Evolutionary conservation across 345 rosid species (phyloP).

Genomic region (Eucalyptus sideroxylon): DNA sequence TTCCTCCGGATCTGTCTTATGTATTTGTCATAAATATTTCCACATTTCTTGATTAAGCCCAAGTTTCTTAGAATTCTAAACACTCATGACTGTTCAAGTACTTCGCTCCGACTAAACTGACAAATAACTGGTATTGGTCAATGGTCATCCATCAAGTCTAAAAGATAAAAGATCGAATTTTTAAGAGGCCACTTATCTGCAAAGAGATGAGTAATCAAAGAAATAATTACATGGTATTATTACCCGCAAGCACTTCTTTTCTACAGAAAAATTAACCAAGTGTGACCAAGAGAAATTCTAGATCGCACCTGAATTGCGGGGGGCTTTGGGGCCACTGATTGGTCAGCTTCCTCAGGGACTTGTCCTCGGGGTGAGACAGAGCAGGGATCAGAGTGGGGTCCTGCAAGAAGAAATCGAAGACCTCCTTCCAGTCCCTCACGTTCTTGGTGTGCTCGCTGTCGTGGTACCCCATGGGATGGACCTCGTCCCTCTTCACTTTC

Average conservation of each 20-base stretch:
- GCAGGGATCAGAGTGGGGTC: slow-evolving; percentile 61
- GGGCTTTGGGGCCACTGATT: slow-evolving; percentile 78
- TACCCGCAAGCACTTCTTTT: not conserved
- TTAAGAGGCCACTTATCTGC: not conserved
- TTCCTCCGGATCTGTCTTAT: not conserved
- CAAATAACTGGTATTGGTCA: not conserved
- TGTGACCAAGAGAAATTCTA: not conserved
- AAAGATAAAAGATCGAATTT: not conserved
- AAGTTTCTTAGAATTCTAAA: not conserved
- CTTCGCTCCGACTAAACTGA: not conserved
- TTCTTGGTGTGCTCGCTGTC: slow-evolving; percentile 85
- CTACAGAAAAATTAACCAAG: not conserved
- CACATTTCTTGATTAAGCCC: not conserved
- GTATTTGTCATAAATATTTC: not conserved
- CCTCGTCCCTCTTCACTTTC: slow-evolving; percentile 56
- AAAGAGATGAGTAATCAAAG: not conserved
- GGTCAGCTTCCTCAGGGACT: slow-evolving; percentile 23
- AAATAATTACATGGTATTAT: not conserved
- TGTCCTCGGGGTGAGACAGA: slow-evolving; percentile 31
- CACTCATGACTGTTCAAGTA: not conserved
- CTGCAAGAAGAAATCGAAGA: slow-evolving; percentile 50
- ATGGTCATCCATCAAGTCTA: not conserved
- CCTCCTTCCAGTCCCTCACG: slow-evolving; percentile 91
- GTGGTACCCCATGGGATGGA: slow-evolving; percentile 58
- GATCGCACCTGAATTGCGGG: slow-evolving; percentile 39